phyloP scores from a whole-genome alignment of 2,329 filamentous ascomycete species.

The Talaromyces sp. region DNA sequence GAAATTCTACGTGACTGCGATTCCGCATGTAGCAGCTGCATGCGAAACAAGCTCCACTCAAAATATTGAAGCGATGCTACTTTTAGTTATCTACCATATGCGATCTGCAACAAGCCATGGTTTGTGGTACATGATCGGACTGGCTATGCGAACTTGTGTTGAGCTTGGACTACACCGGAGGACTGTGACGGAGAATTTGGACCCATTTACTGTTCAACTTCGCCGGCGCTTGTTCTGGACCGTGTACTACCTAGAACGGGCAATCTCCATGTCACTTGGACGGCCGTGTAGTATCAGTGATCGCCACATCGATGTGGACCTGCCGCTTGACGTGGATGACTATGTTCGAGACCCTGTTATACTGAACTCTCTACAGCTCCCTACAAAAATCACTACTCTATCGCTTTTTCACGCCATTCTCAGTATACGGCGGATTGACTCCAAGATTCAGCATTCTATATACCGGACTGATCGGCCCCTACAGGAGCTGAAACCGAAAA shows the following conservation, averaged over 20 bases:
- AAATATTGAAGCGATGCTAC: conserved; percentile 50
- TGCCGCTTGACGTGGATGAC: conserved; percentile 44
- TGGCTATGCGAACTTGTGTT: conserved; percentile 51
- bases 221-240: conserved; percentile 49
- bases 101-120: conserved; percentile 47
- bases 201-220: conserved; percentile 41
- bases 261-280: conserved; percentile 48
- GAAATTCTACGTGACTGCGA: conserved; percentile 46
- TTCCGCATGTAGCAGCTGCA: conserved; percentile 46
- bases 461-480: conserved; percentile 47
- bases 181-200: conserved; percentile 38
- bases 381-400: conserved; percentile 29
- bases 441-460: conserved; percentile 48
- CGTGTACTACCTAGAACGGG: conserved; percentile 47
- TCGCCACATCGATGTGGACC: conserved; percentile 46
- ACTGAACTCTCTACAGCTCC: conserved; percentile 17
- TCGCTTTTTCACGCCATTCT: conserved; percentile 43
- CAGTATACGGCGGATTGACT: conserved; percentile 44
- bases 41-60: conserved; percentile 46
- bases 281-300: conserved; percentile 49
- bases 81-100: conserved; percentile 49
- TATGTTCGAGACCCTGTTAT: conserved; percentile 33
- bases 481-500: conserved; percentile 42
- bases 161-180: conserved; percentile 49
- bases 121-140: conserved; percentile 52